phyloP scores from a whole-genome alignment of 1,139 yeast genomes.

The Blastobotrys buckinghamii region DNA sequence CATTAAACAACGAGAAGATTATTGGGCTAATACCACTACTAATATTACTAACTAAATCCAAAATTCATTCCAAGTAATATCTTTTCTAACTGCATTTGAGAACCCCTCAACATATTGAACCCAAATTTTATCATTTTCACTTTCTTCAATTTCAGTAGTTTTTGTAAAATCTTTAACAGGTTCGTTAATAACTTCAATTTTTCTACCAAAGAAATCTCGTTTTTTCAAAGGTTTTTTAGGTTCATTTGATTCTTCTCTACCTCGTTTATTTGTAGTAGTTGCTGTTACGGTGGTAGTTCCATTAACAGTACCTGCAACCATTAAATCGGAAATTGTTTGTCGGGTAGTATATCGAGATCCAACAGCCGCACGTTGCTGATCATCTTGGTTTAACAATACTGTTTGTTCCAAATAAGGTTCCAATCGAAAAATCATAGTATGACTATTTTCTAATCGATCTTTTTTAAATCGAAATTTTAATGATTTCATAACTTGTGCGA shows the following conservation, averaged over 20 bases:
- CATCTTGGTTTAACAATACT: conserved; percentile 24
- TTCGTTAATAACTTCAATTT: conserved; percentile 4
- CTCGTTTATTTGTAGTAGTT: neutral
- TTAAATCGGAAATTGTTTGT: conserved; percentile 18
- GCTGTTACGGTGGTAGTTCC: too few relatives aligned
- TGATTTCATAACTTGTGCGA: conserved; percentile 26
- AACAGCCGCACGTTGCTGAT: conserved; percentile 22
- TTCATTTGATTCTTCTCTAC: conserved; percentile 3
- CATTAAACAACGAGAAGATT: conserved; percentile 49
- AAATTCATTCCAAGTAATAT: conserved; percentile 71
- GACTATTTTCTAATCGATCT: conserved; percentile 29
- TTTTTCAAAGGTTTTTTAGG: conserved; percentile 7
- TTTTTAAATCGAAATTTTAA: conserved; percentile 25
- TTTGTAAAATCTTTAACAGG: neutral
- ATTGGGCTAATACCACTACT: conserved; percentile 28
- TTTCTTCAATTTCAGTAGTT: neutral
- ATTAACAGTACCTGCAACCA: conserved; percentile 6
- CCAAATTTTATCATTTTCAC: conserved; percentile 50
- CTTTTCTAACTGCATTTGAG: conserved; percentile 87
- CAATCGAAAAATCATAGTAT: conserved; percentile 26
- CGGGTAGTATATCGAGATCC: conserved; percentile 29
- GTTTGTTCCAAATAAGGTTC: conserved; percentile 36
- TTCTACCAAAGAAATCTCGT: conserved; percentile 16
- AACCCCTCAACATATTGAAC: conserved; percentile 91
- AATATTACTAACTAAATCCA: conserved; percentile 37